Evolutionary conservation across 495 filamentous ascomycete genomes (phyloP).

Genomic region (Amniculicola lignicola): DNA sequence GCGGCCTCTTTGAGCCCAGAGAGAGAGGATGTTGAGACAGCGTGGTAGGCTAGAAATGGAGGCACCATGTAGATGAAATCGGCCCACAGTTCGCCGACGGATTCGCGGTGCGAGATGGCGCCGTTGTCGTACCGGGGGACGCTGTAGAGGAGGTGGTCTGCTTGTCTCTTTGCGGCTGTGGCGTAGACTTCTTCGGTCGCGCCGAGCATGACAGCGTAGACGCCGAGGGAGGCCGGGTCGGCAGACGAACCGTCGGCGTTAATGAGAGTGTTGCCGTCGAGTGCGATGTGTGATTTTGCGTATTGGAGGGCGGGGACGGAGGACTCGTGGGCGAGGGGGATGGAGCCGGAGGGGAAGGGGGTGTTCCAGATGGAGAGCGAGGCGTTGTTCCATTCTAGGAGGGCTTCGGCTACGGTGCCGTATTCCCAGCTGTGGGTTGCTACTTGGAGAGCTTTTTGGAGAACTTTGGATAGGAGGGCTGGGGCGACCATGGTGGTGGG

Average conservation of each 20-base stretch:
- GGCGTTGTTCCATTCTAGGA: conserved; percentile 49
- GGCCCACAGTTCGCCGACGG: conserved; percentile 50
- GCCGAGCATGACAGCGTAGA: conserved; percentile 48
- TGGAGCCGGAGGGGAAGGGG: conserved; percentile 42
- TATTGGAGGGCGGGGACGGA: conserved; percentile 42
- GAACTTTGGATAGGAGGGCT: conserved; percentile 12
- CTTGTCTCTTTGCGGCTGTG: conserved; percentile 31
- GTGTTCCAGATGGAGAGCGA: conserved; percentile 44
- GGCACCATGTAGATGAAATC: conserved; percentile 54
- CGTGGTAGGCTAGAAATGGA: conserved; percentile 53
- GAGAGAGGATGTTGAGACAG: conserved; percentile 42
- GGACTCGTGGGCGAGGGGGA: conserved; percentile 39
- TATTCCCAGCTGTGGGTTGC: conserved; percentile 47
- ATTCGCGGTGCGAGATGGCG: conserved; percentile 50
- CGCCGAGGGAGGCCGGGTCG: conserved; percentile 49
- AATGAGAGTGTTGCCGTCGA: conserved; percentile 11
- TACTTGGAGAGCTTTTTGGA: conserved; percentile 17
- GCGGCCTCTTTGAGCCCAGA: conserved; percentile 42
- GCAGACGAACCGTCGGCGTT: conserved; percentile 30
- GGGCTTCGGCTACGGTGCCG: conserved; percentile 48
- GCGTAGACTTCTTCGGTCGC: conserved; percentile 41
- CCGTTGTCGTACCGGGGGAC: conserved; percentile 50
- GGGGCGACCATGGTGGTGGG: conserved; percentile 27
- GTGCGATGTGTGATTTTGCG: conserved; percentile 25
- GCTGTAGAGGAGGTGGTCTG: conserved; percentile 42